A percentile compares a stretch with the other conserved stretches of the same genome.
Evolutionary conservation across 257 asterid species (phyloP).

Genomic region (Lithospermum erythrorhizon): DNA sequence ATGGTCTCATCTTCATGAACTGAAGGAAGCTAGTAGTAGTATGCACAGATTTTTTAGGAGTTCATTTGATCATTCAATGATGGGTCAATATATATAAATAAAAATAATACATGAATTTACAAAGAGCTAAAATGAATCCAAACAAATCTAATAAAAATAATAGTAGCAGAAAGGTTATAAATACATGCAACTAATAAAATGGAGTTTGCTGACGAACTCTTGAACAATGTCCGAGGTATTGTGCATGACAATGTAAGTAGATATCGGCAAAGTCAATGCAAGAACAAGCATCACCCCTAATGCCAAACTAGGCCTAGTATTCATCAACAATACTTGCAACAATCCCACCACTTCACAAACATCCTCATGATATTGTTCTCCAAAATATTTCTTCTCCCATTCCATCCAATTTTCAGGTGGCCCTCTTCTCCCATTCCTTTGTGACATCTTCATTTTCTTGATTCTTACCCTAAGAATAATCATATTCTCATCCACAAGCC

Average conservation of each 20-base stretch:
- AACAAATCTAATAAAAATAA: no score
- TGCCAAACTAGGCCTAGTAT: conserved; percentile 55
- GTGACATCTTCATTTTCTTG: conserved; percentile 39
- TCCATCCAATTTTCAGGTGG: conserved; percentile 35
- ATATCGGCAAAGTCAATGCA: conserved; percentile 30
- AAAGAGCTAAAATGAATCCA: no score
- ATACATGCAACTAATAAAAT: neutral
- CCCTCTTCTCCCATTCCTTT: conserved; percentile 3
- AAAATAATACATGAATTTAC: no score
- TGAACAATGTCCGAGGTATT: conserved; percentile 25
- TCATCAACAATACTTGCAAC: conserved; percentile 46
- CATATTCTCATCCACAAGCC: conserved; percentile 41
- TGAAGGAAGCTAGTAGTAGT: no score
- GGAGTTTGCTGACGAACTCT: conserved; percentile 11
- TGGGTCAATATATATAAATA: no score
- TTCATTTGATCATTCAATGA: no score
- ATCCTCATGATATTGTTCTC: conserved; percentile 31
- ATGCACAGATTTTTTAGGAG: no score
- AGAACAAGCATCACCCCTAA: conserved; percentile 36
- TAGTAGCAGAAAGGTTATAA: neutral
- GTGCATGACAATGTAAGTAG: conserved; percentile 21
- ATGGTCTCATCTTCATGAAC: no score
- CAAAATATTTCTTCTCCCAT: conserved; percentile 47
- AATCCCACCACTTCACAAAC: conserved; percentile 32
- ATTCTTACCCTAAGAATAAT: conserved; percentile 44